These are phyloP conservation scores for Xylaria sp. DNA, from an alignment of 2,329 filamentous ascomycete species.

Conservation along the genomic window DNA sequence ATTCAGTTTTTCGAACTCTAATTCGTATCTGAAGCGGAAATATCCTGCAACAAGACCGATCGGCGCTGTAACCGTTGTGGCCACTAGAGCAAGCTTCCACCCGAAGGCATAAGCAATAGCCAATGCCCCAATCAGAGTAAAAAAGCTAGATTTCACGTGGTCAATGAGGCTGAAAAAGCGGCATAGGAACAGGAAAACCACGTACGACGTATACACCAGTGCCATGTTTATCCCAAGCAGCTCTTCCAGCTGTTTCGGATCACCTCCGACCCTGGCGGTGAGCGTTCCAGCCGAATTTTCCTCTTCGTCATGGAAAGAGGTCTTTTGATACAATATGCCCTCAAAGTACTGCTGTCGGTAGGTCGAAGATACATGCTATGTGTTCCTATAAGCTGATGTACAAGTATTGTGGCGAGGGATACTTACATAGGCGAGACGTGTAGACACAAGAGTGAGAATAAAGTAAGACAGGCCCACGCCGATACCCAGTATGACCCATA, in stretches of 20 bases:
- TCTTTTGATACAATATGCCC: slow-evolving; percentile 68
- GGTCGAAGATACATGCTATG: slow-evolving; percentile 59
- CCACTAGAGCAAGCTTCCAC: slow-evolving; percentile 80
- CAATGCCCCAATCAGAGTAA: slow-evolving; percentile 73
- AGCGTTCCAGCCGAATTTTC: slow-evolving; percentile 70
- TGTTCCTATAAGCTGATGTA: slow-evolving; percentile 23
- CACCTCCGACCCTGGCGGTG: slow-evolving; percentile 65
- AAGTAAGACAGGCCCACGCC: slow-evolving; percentile 66
- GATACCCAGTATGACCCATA: slow-evolving; percentile 71
- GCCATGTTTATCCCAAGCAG: slow-evolving; percentile 72
- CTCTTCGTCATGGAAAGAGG: slow-evolving; percentile 69
- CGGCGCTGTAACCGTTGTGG: slow-evolving; percentile 69
- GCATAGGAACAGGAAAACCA: background rate
- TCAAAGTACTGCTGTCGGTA: slow-evolving; percentile 71
- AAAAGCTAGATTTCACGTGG: slow-evolving; percentile 53
- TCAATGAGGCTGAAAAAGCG: background rate
- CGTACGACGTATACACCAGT: slow-evolving; percentile 66
- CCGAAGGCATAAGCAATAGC: slow-evolving; percentile 76
- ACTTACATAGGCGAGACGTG: slow-evolving; percentile 56
- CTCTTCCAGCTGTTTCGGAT: slow-evolving; percentile 70
- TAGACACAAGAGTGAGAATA: slow-evolving; percentile 57
- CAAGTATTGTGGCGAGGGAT: background rate
- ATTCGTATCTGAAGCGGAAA: slow-evolving; percentile 66
- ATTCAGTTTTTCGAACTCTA: slow-evolving; percentile 77
- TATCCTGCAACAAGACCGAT: slow-evolving; percentile 61